A percentile compares a stretch with the other conserved stretches of the same genome.
These are phyloP conservation scores for Neurospora sp. DNA, from an alignment of 495 filamentous ascomycete genomes.

Conservation along the genomic window DNA sequence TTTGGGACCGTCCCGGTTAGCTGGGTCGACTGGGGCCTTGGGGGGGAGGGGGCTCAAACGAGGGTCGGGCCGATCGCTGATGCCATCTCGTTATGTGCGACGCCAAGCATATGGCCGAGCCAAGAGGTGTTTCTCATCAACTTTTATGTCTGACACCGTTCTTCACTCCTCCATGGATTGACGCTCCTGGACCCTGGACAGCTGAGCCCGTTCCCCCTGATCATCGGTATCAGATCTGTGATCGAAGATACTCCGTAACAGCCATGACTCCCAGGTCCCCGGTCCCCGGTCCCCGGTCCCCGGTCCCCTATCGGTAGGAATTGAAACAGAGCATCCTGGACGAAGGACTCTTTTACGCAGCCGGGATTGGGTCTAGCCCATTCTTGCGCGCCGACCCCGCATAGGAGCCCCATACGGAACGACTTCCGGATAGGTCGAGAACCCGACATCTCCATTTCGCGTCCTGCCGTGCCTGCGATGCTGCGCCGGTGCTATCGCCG, in stretches of 20 bases:
- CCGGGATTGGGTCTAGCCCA: not conserved
- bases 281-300: not conserved
- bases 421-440: not conserved
- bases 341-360: not conserved
- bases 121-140: not conserved
- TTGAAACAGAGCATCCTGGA: not conserved
- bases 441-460: not conserved
- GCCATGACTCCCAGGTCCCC: not conserved
- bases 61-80: not conserved
- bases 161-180: not conserved
- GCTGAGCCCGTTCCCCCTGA: not conserved
- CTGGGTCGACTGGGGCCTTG: not conserved
- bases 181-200: not conserved
- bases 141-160: not conserved
- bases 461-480: not conserved
- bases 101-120: not conserved
- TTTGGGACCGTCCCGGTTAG: not conserved
- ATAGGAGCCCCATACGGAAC: not conserved
- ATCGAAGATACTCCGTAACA: not conserved
- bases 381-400: not conserved
- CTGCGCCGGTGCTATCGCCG: not conserved
- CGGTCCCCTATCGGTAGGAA: not conserved
- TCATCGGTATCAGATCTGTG: not conserved
- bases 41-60: not conserved
- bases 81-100: not conserved